Conservation (phyloP, 176 grass and related monocot genomes). For the Aegilops sharonensis region DNA sequence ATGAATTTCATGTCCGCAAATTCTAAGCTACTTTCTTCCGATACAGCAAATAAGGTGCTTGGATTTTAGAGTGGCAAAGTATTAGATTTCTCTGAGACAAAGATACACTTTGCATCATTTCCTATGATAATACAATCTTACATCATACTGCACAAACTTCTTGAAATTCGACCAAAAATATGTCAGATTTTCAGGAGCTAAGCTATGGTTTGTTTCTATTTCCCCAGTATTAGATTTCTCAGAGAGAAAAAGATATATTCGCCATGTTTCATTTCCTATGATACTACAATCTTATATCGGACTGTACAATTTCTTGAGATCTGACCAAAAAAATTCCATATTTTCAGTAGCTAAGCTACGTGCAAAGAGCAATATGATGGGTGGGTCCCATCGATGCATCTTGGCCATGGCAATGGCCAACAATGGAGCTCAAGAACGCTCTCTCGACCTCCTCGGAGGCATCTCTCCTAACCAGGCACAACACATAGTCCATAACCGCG, state of each 20-base stretch:
- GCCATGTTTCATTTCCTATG: not conserved
- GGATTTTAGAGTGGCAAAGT: not conserved
- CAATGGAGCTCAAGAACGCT: constrained; percentile 48
- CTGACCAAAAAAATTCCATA: not conserved
- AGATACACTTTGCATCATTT: not conserved
- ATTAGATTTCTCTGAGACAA: too few species aligned
- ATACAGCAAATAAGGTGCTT: not conserved
- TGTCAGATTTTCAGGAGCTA: not conserved
- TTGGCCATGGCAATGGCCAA: constrained; percentile 8
- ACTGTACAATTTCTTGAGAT: not conserved
- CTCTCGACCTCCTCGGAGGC: constrained; percentile 45
- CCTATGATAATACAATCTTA: not conserved
- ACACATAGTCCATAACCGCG: constrained; percentile 38
- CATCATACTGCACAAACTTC: not conserved
- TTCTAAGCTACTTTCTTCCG: not conserved
- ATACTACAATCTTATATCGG: not conserved
- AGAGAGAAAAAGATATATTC: not conserved
- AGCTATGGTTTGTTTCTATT: not conserved
- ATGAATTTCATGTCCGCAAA: not conserved
- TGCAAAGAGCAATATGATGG: not conserved
- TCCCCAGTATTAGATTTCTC: too few species aligned
- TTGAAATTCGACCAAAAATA: not conserved
- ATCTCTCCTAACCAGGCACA: constrained; percentile 41
- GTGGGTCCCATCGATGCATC: not conserved
- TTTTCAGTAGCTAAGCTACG: not conserved